phyloP scores from a whole-genome alignment of 2,329 filamentous ascomycete species.

The Exophiala sp. region DNA sequence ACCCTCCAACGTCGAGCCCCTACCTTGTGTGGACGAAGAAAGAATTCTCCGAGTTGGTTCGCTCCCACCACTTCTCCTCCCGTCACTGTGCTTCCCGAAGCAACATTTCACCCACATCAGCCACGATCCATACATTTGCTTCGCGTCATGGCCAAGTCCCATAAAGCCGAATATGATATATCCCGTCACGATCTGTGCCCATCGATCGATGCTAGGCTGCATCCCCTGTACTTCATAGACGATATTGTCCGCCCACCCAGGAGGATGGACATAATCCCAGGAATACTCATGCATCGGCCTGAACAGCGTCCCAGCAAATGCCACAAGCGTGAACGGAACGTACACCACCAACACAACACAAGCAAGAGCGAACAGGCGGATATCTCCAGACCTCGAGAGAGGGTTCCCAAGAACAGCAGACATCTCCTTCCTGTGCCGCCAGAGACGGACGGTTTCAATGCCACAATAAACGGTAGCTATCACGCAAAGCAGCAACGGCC shows the following conservation, averaged over 20 bases:
- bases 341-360: constrained; percentile 56
- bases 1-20: neutral
- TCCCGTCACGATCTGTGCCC: constrained; percentile 54
- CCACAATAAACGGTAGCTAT: constrained; percentile 56
- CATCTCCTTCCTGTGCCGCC: constrained; percentile 58
- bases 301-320: constrained; percentile 46
- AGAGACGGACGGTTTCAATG: constrained; percentile 61
- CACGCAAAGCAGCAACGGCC: constrained; percentile 54
- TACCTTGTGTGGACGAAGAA: neutral
- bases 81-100: constrained; percentile 28
- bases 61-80: neutral
- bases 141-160: constrained; percentile 61
- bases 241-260: constrained; percentile 48
- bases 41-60: neutral
- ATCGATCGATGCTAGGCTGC: constrained; percentile 51
- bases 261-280: constrained; percentile 53
- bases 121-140: constrained; percentile 50
- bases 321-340: constrained; percentile 52
- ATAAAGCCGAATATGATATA: constrained; percentile 61
- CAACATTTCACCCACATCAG: constrained; percentile 39
- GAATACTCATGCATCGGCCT: constrained; percentile 44
- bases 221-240: constrained; percentile 43
- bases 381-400: constrained; percentile 36
- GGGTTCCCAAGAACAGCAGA: constrained; percentile 58
- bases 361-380: constrained; percentile 33